Evolutionary conservation across 1,284 basidiomycete species (phyloP).

Genomic region (Sporisorium exsertum): DNA sequence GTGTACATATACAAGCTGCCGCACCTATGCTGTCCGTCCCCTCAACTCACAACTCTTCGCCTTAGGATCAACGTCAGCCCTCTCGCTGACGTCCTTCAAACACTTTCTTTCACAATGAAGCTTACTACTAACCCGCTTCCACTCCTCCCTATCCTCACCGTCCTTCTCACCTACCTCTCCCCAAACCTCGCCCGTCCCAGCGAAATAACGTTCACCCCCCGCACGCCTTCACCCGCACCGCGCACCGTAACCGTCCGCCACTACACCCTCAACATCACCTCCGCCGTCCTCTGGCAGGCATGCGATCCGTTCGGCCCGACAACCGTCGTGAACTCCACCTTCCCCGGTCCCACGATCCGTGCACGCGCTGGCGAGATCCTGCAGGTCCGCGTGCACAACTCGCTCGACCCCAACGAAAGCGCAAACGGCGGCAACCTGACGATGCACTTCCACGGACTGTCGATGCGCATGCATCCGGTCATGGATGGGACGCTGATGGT

Average conservation of each 20-base stretch:
- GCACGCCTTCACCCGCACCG: neutral
- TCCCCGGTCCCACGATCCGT: constrained; percentile 56
- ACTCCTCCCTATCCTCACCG: neutral
- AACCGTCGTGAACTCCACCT: constrained; percentile 45
- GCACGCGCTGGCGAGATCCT: constrained; percentile 52
- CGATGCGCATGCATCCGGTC: constrained; percentile 51
- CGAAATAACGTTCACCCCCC: constrained; percentile 8
- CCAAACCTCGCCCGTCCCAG: constrained; percentile 3
- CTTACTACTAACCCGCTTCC: neutral
- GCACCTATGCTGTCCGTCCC: too few species aligned
- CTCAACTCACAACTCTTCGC: too few species aligned
- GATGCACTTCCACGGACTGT: constrained; percentile 56
- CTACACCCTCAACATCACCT: constrained; percentile 32
- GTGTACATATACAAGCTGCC: too few species aligned
- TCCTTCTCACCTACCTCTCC: neutral
- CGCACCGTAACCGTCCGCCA: constrained; percentile 24
- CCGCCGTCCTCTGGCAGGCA: constrained; percentile 14
- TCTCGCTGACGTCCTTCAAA: too few species aligned
- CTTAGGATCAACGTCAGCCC: too few species aligned
- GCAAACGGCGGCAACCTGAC: constrained; percentile 39
- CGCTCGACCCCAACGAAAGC: constrained; percentile 1
- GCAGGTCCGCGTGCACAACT: constrained; percentile 48
- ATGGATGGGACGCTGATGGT: constrained; percentile 59
- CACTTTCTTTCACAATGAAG: constrained; percentile 6
- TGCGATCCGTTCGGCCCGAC: constrained; percentile 25